Conservation (phyloP, 225 moss, liverwort and hornwort genomes). For the Straminergon stramineum region DNA sequence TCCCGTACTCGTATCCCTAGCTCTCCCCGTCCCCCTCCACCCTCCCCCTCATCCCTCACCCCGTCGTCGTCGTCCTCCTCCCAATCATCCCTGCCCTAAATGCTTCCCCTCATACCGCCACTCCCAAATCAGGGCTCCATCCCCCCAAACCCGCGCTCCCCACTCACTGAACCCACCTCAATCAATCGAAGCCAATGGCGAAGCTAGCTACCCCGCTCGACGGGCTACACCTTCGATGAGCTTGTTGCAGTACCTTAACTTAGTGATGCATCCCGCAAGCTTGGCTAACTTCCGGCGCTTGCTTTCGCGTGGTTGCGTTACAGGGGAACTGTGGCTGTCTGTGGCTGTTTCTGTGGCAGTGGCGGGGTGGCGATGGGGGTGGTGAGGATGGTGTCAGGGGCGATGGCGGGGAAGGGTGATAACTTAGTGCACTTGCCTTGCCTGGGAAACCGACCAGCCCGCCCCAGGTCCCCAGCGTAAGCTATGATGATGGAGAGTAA, state of each 20-base stretch:
- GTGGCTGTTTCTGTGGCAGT: not conserved
- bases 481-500: not conserved
- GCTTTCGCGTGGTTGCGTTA: not conserved
- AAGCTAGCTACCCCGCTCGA: not conserved
- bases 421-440: not conserved
- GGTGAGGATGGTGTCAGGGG: constrained; percentile 1
- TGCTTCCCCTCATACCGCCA: not conserved
- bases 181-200: not conserved
- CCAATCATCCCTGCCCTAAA: constrained; percentile 22
- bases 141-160: not conserved
- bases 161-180: not conserved
- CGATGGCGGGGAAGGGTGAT: not conserved
- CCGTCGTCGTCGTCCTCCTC: not conserved
- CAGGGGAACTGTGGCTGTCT: not conserved
- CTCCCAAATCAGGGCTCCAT: not conserved
- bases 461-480: not conserved
- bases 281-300: not conserved
- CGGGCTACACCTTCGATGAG: not conserved
- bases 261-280: not conserved
- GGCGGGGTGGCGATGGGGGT: not conserved
- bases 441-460: not conserved
- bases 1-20: not conserved
- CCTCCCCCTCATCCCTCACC: not conserved
- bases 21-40: not conserved
- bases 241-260: not conserved